A percentile compares a stretch with the other conserved stretches of the same genome.
Conservation (phyloP, 495 filamentous ascomycete genomes). For the Penicillium egyptiacum region DNA sequence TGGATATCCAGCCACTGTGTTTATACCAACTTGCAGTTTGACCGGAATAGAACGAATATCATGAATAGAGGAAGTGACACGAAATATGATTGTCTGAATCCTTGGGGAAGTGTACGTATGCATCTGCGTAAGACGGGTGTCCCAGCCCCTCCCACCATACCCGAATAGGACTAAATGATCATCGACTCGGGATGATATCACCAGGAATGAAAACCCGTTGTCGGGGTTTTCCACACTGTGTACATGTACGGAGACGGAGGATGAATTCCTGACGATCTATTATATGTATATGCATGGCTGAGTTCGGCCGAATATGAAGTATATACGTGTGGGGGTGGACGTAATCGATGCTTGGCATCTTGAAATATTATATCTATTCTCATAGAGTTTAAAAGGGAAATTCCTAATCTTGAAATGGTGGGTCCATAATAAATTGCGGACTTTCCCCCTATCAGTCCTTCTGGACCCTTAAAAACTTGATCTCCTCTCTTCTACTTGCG, state of each 20-base stretch:
- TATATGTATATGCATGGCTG: too few relatives aligned
- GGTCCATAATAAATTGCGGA: conserved; percentile 16
- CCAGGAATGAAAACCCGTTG: conserved; percentile 6
- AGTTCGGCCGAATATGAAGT: neutral
- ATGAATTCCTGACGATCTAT: neutral
- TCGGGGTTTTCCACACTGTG: neutral
- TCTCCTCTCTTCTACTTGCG: neutral
- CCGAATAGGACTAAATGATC: conserved; percentile 13
- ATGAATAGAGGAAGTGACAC: neutral
- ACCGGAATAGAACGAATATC: neutral
- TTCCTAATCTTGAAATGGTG: neutral
- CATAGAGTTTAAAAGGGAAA: neutral
- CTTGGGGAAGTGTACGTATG: conserved; percentile 6
- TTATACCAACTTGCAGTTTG: neutral
- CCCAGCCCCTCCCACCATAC: conserved; percentile 8
- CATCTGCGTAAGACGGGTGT: conserved; percentile 5
- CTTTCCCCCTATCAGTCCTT: conserved; percentile 4
- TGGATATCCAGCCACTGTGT: neutral
- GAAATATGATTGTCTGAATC: neutral
- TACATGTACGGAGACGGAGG: neutral
- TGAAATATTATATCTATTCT: neutral
- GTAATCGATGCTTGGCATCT: neutral
- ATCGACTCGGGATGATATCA: conserved; percentile 10
- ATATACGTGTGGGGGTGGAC: neutral
- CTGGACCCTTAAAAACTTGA: conserved; percentile 5